Evolutionary conservation across 2,329 filamentous ascomycete genomes (phyloP), one percentile per base, ranked within the genome.

Genomic region (Ophiostoma ulmi): DNA sequence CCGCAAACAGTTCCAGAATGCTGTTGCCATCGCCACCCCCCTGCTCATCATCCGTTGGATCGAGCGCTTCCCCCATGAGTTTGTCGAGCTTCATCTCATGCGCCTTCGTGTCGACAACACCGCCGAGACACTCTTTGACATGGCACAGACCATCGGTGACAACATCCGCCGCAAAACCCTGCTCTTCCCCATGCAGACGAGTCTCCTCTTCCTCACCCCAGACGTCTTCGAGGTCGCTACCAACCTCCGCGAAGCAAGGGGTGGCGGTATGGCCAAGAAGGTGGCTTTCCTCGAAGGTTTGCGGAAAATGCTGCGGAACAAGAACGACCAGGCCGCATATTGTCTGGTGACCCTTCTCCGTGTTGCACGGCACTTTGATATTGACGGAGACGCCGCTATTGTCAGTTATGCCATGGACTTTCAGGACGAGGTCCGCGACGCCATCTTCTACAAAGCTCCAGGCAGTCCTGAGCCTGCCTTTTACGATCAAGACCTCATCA

Each of bases 141-240:
- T 91, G 86, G 84, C 87, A 5, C 84, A 87, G 73, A 86, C 86
- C 3, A 83, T 88, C 38, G 82, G 83, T 48, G 88, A 90, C 76
- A 86, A 83, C 70, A 83, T 82, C 52, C 83, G 83, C 73, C 83
- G 85, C 67, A 87, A 84, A 74, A 82, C 82, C 3, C 79, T 86
- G 41, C 80, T 90, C 26, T 88, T 85, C 74, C 88, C 88, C 20
- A 81, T 91, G 69, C 89, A 91, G 76, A 87, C 84, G 1, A 83
- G 85, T 14, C 79, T 91, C 5, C 78, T 91, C 11, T 85, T 91
- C 72, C 81, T 91, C 10, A 80, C 90, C 10, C 89, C 89, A 4
- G 89, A 91, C 74, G 86, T 91, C 6, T 91, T 91, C 74, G 87
- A 90, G 77, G 87, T 90, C 44, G 88, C 88, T 36, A 89, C 87